Evolutionary conservation across 1,139 yeast species (phyloP).

Genomic region (Blastobotrys aristatus): DNA sequence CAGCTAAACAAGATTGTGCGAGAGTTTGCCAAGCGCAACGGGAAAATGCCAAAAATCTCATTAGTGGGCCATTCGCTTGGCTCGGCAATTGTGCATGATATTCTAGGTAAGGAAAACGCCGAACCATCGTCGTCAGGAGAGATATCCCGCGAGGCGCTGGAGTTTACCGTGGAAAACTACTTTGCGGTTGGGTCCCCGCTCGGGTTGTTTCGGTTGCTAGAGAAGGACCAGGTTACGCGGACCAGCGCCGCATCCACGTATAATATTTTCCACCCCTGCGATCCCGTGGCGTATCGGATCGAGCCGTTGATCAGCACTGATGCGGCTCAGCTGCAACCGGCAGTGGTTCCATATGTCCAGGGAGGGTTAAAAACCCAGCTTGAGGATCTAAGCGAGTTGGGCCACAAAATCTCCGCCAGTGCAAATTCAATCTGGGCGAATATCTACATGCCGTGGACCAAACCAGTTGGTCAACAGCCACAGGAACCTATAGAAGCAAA

Average conservation of each 20-base stretch:
- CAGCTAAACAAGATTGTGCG: constrained; percentile 60
- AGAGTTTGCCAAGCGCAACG: constrained; percentile 55
- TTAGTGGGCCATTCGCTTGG: constrained; percentile 87
- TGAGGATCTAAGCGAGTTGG: constrained; percentile 37
- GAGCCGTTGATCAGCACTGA: constrained; percentile 68
- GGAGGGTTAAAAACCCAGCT: constrained; percentile 44
- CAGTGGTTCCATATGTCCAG: constrained; percentile 51
- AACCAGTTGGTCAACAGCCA: background rate
- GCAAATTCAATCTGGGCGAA: constrained; percentile 45
- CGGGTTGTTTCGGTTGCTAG: constrained; percentile 62
- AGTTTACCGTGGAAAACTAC: constrained; percentile 64
- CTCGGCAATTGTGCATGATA: constrained; percentile 72
- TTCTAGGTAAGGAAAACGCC: constrained; percentile 35
- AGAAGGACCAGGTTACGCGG: constrained; percentile 6
- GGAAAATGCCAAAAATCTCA: constrained; percentile 68
- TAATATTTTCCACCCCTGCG: constrained; percentile 82
- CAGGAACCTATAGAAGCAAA: background rate
- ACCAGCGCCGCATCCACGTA: constrained; percentile 51
- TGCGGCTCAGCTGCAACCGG: constrained; percentile 56
- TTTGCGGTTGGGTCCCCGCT: constrained; percentile 85
- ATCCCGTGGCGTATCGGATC: constrained; percentile 79
- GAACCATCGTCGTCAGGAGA: constrained; percentile 10
- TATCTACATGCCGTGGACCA: constrained; percentile 12
- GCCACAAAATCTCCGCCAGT: constrained; percentile 40
- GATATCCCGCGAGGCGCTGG: constrained; percentile 39